Percentiles rank a stretch among this genome's conserved stretches.
phyloP scores from a whole-genome alignment of 352 stramenopile species.

The Aphanomyces astaci region DNA sequence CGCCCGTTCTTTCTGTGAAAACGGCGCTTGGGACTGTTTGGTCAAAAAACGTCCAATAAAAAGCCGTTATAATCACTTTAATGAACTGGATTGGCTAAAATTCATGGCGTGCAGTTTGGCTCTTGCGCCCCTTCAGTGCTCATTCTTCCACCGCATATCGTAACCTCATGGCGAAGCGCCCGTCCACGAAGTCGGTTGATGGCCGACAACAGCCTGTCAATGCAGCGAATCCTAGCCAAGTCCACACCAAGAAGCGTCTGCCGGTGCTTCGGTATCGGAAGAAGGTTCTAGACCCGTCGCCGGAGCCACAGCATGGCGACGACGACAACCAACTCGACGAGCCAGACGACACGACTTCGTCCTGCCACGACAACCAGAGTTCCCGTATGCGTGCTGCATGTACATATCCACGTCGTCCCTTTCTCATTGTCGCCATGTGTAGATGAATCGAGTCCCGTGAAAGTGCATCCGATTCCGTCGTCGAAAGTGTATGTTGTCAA shows the following conservation, averaged over 20 bases:
- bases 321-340: not conserved
- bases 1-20: not conserved
- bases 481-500: constrained; percentile 14
- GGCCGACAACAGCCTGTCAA: not conserved
- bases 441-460: constrained; percentile 14
- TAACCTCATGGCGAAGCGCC: not conserved
- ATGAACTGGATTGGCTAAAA: constrained; percentile 16
- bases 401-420: not conserved
- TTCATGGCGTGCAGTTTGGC: not conserved
- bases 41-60: constrained; percentile 3
- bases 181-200: not conserved
- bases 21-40: not conserved
- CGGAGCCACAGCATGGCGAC: not conserved
- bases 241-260: not conserved
- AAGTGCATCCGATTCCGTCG: not conserved
- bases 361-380: not conserved
- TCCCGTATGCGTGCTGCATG: not conserved
- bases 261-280: constrained; percentile 14
- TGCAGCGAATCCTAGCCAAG: constrained; percentile 8
- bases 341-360: not conserved
- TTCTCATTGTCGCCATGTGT: not conserved
- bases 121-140: constrained; percentile 20
- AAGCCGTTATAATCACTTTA: not conserved
- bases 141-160: not conserved
- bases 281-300: constrained; percentile 6